Base-by-base conservation (phyloP, 257 asterid genomes). In the Agastache rugosa region DNA sequence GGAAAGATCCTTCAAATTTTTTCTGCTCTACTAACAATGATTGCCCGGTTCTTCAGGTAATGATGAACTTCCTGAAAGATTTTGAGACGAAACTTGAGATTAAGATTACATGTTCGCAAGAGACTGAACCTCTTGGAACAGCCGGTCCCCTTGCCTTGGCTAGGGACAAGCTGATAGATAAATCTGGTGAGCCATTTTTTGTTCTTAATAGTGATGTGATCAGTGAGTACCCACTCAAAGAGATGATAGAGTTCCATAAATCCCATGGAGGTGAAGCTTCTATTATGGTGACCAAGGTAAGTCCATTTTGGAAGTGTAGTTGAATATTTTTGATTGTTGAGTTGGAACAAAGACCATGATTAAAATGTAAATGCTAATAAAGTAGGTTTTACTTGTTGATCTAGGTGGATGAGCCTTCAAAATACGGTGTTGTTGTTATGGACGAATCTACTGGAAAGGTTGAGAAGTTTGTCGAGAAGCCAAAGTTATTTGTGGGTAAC, bases 121-220 rank as follows among this genome's bases (percentile, higher is more conserved):
- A 94, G 87, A 94, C 96, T 39, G 98, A 94, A 81, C 98, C 98
- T 15, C 97, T 94, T 51, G 97, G 98, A 71, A 94, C 98, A 51
- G 98, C 98, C 22, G 97, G 98, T 51, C 98, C 98, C 69, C 96
- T 94, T 78, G 98, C 98, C 79, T 83, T 94, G 92, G 97, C 98
- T 71, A 80, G 97, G 86, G 94, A 93, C 77, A 91, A 91, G 81
- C 87, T 93, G 79, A 41, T 90, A 35, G 98, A 89, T 75, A 83
- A 79, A 65, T 91, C 97, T 15, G 95, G 97, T 63, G 93, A 90
- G 71, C 98, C 98, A 5, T 91, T 94, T 81, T 94, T 94, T 37
- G 97, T 94, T 83, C 97, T 93, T 67, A 93, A 93, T 77, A 91
- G 98, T 81, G 98, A 93, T 79, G 97, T 93, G 53, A 93, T 93